Percentiles rank a stretch among this genome's conserved stretches.
Conservation (phyloP, 495 filamentous ascomycete genomes). For the Xylaria curta region DNA sequence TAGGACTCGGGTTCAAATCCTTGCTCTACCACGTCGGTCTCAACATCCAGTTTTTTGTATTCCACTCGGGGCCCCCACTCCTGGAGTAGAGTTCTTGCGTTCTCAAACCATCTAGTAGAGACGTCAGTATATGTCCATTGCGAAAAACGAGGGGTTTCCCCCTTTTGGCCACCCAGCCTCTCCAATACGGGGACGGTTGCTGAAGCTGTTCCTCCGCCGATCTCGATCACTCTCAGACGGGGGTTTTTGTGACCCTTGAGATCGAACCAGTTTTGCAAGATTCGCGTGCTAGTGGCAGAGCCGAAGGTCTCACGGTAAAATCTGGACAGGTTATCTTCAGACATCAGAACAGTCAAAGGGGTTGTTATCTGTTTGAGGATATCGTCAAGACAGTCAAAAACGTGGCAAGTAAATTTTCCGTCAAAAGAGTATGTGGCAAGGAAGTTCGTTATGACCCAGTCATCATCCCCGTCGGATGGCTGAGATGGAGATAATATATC, state of each 20-base stretch:
- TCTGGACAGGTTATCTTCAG: background rate
- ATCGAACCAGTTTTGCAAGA: constrained; percentile 14
- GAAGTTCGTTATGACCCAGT: background rate
- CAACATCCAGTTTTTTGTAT: constrained; percentile 45
- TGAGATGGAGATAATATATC: background rate
- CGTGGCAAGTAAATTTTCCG: background rate
- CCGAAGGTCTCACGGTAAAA: constrained; percentile 3
- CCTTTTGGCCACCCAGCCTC: background rate
- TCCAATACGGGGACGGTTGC: constrained; percentile 29
- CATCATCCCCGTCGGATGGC: background rate
- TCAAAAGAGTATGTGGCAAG: background rate
- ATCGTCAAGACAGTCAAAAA: background rate
- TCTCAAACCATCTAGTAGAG: constrained; percentile 51
- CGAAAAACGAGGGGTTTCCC: constrained; percentile 5
- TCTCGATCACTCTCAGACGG: constrained; percentile 44
- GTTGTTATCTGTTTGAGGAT: background rate
- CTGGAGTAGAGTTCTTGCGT: constrained; percentile 31
- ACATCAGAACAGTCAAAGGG: background rate
- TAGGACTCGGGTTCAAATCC: constrained; percentile 28
- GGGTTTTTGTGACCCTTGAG: constrained; percentile 42
- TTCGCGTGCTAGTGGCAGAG: background rate
- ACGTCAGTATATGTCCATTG: constrained; percentile 55
- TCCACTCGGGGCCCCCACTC: constrained; percentile 7
- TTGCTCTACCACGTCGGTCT: constrained; percentile 41
- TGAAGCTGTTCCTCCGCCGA: constrained; percentile 46